These are phyloP conservation scores for Pelargonium myrrhifolium DNA, from an alignment of 441 rosid genomes.

Conservation along the genomic window DNA sequence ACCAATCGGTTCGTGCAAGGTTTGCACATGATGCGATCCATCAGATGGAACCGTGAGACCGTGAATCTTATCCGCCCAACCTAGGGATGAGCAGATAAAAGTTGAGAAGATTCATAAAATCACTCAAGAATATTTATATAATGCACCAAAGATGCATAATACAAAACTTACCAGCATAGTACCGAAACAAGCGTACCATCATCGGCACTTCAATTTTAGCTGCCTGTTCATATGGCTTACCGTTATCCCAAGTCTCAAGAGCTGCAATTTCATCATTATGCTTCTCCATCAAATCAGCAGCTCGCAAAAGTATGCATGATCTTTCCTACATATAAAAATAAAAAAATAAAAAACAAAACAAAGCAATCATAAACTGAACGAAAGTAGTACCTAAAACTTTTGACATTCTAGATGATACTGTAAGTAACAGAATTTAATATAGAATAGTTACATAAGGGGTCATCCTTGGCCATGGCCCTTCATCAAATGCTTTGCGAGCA, in stretches of 20 bases:
- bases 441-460: neutral
- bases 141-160: neutral
- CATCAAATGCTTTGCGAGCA: constrained; percentile 46
- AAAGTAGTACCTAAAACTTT: neutral
- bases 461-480: constrained; percentile 14
- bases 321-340: constrained; percentile 32
- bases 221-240: constrained; percentile 72
- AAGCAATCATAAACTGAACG: neutral
- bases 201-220: constrained; percentile 56
- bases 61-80: constrained; percentile 57
- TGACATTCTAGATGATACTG: neutral
- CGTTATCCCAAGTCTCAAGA: constrained; percentile 65
- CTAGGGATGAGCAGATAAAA: neutral
- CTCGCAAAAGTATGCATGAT: constrained; percentile 37
- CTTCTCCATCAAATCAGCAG: constrained; percentile 50
- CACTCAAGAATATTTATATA: neutral
- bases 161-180: neutral
- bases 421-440: neutral
- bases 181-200: constrained; percentile 19
- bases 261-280: constrained; percentile 50
- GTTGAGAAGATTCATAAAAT: neutral
- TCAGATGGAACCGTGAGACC: constrained; percentile 49
- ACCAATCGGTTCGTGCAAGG: constrained; percentile 61
- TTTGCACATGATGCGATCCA: constrained; percentile 48
- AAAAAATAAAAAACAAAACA: neutral